Evolutionary conservation across 306 rosid genomes (phyloP).

Genomic region (Malus asiatica): DNA sequence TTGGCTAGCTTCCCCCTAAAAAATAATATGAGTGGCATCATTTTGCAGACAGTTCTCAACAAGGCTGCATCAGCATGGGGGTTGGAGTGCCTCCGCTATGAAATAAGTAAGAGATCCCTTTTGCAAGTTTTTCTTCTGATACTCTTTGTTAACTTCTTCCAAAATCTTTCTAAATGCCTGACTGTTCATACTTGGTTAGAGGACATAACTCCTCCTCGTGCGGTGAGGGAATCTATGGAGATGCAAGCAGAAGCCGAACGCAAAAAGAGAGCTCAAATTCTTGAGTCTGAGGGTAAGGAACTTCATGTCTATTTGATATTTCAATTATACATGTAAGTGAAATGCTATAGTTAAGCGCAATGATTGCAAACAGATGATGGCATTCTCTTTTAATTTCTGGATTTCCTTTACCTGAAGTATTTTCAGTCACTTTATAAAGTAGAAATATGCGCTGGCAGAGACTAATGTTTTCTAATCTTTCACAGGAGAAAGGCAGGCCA

Average conservation of each 20-base stretch:
- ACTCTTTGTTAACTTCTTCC: background rate
- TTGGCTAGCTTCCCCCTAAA: too few relatives aligned
- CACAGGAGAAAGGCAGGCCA: conserved; percentile 90
- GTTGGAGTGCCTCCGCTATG: conserved; percentile 90
- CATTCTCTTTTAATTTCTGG: conserved; percentile 8
- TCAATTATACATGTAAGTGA: background rate
- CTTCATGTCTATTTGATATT: conserved; percentile 5
- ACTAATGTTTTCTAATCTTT: conserved; percentile 19
- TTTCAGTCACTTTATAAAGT: conserved; percentile 2
- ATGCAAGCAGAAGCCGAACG: conserved; percentile 99
- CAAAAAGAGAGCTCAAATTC: conserved; percentile 92
- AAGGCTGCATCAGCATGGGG: conserved; percentile 92
- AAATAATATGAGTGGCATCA: conserved; percentile 13
- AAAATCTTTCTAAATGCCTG: background rate
- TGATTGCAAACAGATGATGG: background rate
- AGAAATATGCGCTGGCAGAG: conserved; percentile 13
- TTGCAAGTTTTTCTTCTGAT: conserved; percentile 11
- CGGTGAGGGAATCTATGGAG: conserved; percentile 95
- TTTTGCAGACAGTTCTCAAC: conserved; percentile 72
- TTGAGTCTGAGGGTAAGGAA: conserved; percentile 79
- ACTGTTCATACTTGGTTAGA: conserved; percentile 37
- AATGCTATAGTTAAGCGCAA: background rate
- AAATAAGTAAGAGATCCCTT: conserved; percentile 54
- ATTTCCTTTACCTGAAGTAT: conserved; percentile 1
- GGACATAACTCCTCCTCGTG: conserved; percentile 98